A percentile compares a stretch with the other conserved stretches of the same genome.
These are phyloP conservation scores for Berkeleyomyces basicola DNA, from an alignment of 2,329 filamentous ascomycete genomes.

Conservation along the genomic window DNA sequence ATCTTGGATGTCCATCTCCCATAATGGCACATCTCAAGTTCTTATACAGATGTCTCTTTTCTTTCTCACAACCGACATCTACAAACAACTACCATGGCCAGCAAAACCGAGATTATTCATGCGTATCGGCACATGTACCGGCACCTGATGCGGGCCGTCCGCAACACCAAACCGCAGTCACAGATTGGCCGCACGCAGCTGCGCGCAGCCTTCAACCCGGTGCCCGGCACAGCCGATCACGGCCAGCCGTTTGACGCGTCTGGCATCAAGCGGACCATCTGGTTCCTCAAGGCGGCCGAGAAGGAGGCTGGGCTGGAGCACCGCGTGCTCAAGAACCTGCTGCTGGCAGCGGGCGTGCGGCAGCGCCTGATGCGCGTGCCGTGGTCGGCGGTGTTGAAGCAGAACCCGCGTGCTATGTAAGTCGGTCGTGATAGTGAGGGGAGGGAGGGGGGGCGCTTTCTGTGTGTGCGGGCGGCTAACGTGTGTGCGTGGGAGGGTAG, in stretches of 20 bases:
- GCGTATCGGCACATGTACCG: constrained; percentile 58
- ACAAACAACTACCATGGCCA: neutral
- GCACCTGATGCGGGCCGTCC: constrained; percentile 49
- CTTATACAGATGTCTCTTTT: neutral
- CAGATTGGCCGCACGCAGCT: constrained; percentile 43
- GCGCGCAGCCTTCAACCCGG: constrained; percentile 37
- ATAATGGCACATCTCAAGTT: neutral
- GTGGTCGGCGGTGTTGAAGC: constrained; percentile 13
- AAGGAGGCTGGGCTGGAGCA: constrained; percentile 52
- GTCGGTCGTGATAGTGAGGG: neutral
- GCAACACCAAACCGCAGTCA: constrained; percentile 52
- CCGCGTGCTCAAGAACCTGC: constrained; percentile 50
- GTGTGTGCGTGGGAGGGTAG: constrained; percentile 8
- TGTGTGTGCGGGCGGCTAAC: neutral
- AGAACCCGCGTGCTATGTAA: constrained; percentile 10
- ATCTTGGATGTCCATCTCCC: neutral
- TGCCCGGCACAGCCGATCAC: constrained; percentile 6
- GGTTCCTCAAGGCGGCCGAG: constrained; percentile 52
- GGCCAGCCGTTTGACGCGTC: constrained; percentile 30
- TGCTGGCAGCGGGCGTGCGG: constrained; percentile 32
- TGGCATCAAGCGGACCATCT: constrained; percentile 46
- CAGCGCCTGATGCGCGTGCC: constrained; percentile 17
- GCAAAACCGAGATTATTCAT: constrained; percentile 32
- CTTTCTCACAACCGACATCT: neutral
- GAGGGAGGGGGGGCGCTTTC: constrained; percentile 4